Evolutionary conservation across 2,329 filamentous ascomycete genomes (phyloP).

Genomic region (Botryosphaeria dothidea): DNA sequence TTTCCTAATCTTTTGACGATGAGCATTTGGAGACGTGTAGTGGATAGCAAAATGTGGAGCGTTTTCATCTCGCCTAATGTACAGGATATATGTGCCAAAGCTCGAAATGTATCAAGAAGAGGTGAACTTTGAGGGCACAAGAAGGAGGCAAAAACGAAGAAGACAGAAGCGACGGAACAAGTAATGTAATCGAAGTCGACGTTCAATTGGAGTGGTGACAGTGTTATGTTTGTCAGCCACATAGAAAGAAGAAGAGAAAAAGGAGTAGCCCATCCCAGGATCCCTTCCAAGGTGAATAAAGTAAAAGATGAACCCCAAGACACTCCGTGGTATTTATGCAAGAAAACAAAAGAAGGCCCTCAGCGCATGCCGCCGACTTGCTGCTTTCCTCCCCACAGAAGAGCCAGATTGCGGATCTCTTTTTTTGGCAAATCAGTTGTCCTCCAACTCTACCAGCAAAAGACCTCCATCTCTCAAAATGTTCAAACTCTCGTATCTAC

Average conservation of each 20-base stretch:
- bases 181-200: no score
- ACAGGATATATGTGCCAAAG: slow-evolving; percentile 6
- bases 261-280: background rate
- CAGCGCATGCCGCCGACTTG: background rate
- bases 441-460: background rate
- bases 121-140: background rate
- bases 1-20: no score
- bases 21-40: no score
- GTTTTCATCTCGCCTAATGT: background rate
- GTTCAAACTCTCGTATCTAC: background rate
- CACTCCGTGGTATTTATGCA: slow-evolving; percentile 13
- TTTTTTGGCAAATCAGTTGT: background rate
- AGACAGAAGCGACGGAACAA: no score
- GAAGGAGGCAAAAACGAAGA: background rate
- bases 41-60: no score
- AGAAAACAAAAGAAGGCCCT: slow-evolving; percentile 13
- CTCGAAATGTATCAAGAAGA: background rate
- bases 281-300: background rate
- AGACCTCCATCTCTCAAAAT: background rate
- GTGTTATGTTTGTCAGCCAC: background rate
- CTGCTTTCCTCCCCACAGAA: background rate
- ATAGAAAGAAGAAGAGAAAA: background rate
- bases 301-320: slow-evolving; percentile 7
- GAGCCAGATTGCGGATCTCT: background rate
- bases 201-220: no score